These are phyloP conservation scores for Hymenoscyphus albidus DNA, from an alignment of 2,329 filamentous ascomycete genomes.

Conservation along the genomic window DNA sequence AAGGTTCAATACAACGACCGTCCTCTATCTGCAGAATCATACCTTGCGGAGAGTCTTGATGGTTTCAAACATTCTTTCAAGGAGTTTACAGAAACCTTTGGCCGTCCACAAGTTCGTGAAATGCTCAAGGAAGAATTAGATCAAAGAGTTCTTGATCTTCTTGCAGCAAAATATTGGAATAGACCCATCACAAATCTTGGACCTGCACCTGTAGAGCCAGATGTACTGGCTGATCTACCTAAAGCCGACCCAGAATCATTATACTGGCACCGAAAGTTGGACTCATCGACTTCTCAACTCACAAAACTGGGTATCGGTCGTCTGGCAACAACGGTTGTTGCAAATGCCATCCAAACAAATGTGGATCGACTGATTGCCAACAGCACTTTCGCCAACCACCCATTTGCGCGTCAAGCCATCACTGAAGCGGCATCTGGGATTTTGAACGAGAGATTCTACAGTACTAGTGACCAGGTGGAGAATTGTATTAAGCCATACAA, in stretches of 20 bases:
- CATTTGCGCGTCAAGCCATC: constrained; percentile 90
- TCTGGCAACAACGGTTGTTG: constrained; percentile 86
- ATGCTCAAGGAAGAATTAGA: constrained; percentile 90
- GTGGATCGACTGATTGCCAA: constrained; percentile 73
- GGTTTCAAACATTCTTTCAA: constrained; percentile 98
- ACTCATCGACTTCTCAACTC: constrained; percentile 82
- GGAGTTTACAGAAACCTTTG: constrained; percentile 84
- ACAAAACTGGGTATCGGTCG: constrained; percentile 94
- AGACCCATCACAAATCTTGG: constrained; percentile 84
- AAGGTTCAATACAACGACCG: constrained; percentile 99
- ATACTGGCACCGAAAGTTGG: constrained; percentile 92
- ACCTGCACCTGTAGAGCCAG: constrained; percentile 59
- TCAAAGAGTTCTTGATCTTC: constrained; percentile 87
- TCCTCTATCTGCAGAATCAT: constrained; percentile 90
- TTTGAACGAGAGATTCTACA: constrained; percentile 90
- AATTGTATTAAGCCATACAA: constrained; percentile 99
- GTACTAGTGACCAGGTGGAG: constrained; percentile 95
- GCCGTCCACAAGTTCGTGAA: constrained; percentile 81
- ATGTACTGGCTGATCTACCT: constrained; percentile 73
- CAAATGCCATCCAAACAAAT: constrained; percentile 79
- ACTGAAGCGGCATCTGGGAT: constrained; percentile 86
- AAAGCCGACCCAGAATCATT: constrained; percentile 80
- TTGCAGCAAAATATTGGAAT: constrained; percentile 97
- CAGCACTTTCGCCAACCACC: constrained; percentile 85
- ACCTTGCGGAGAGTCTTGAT: constrained; percentile 90